Conservation (phyloP, 306 rosid genomes). For the Nissolia schottii region DNA sequence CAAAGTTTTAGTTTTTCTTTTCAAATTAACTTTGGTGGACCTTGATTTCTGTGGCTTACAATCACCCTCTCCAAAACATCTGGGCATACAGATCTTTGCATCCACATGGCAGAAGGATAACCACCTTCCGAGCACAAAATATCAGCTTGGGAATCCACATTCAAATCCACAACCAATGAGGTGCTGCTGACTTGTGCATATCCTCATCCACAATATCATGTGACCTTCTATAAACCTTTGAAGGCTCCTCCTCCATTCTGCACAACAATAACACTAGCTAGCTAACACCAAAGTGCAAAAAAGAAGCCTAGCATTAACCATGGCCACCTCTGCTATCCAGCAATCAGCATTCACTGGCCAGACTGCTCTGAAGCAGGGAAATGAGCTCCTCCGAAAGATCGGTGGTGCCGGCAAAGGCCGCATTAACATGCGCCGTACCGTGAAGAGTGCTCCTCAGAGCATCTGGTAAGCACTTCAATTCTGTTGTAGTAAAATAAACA, state of each 20-base stretch:
- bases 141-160: constrained; percentile 59
- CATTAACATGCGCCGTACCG: constrained; percentile 76
- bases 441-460: constrained; percentile 83
- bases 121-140: constrained; percentile 2
- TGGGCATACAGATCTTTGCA: constrained; percentile 25
- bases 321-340: constrained; percentile 88
- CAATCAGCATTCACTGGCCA: constrained; percentile 85
- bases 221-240: constrained; percentile 8
- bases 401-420: constrained; percentile 63
- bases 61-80: constrained; percentile 13
- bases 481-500: neutral
- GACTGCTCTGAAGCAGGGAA: constrained; percentile 67
- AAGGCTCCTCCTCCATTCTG: neutral
- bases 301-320: constrained; percentile 25
- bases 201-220: constrained; percentile 75
- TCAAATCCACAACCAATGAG: constrained; percentile 54
- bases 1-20: neutral
- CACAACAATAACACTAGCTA: constrained; percentile 1
- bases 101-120: constrained; percentile 58
- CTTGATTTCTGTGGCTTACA: constrained; percentile 42
- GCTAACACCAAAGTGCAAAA: neutral
- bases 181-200: constrained; percentile 64
- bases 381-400: constrained; percentile 68
- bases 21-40: neutral
- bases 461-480: constrained; percentile 54